Evolutionary conservation across 2,329 filamentous ascomycete genomes (phyloP).

Genomic region (Neocucurbitaria cava): DNA sequence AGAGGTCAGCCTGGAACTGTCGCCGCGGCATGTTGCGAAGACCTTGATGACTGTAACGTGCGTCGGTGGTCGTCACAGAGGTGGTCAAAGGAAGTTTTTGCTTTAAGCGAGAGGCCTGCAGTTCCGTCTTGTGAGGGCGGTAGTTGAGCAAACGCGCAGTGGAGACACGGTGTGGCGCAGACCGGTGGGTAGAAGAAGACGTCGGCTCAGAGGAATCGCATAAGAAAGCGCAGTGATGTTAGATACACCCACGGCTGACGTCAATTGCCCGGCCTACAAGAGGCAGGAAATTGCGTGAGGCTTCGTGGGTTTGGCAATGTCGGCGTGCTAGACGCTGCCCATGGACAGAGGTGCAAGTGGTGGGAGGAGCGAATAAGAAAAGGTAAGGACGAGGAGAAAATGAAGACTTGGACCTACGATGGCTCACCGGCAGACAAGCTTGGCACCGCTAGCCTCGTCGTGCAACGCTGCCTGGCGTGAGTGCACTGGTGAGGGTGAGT

Average conservation of each 20-base stretch:
- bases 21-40: conserved; percentile 66
- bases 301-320: not conserved
- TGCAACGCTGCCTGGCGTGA: conserved; percentile 18
- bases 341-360: not conserved
- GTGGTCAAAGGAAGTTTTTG: not conserved
- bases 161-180: conserved; percentile 2
- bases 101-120: not conserved
- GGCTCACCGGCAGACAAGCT: conserved; percentile 11
- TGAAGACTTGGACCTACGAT: conserved; percentile 1
- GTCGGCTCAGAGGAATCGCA: not conserved
- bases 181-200: not conserved
- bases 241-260: conserved; percentile 5
- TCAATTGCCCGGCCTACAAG: conserved; percentile 1
- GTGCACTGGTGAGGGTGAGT: conserved; percentile 8
- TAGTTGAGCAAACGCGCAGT: conserved; percentile 7
- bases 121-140: conserved; percentile 2
- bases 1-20: conserved; percentile 68
- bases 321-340: not conserved
- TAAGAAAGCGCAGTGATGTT: not conserved
- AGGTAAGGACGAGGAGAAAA: conserved; percentile 3
- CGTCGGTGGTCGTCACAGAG: not conserved
- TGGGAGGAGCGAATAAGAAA: conserved; percentile 3
- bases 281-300: conserved; percentile 2
- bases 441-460: conserved; percentile 12
- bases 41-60: conserved; percentile 1